Conservation (phyloP, 2,329 filamentous ascomycete species). For the Ilyonectria sp. region DNA sequence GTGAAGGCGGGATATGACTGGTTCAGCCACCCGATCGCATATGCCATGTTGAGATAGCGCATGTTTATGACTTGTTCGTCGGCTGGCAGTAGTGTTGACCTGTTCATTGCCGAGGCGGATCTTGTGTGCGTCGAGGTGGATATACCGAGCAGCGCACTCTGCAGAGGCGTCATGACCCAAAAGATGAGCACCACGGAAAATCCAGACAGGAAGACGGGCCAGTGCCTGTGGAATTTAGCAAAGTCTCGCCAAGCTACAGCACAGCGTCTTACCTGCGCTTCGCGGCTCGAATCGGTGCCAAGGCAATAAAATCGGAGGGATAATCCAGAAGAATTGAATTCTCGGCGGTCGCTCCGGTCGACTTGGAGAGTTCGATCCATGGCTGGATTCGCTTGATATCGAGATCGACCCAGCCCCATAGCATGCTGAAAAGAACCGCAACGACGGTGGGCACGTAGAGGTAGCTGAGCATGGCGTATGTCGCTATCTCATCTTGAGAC, state of each 20-base stretch:
- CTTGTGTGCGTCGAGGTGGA: background rate
- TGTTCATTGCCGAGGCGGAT: background rate
- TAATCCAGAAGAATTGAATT: slow-evolving; percentile 18
- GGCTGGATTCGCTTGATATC: slow-evolving; percentile 23
- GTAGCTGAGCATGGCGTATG: background rate
- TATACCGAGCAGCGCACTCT: slow-evolving; percentile 7
- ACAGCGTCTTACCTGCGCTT: background rate
- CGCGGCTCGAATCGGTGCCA: slow-evolving; percentile 12
- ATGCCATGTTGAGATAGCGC: background rate
- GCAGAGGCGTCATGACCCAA: slow-evolving; percentile 17
- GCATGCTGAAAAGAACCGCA: slow-evolving; percentile 15
- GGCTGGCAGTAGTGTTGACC: background rate
- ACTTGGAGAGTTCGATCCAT: slow-evolving; percentile 17
- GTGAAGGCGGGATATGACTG: slow-evolving; percentile 17
- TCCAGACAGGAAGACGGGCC: slow-evolving; percentile 22
- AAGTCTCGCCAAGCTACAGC: too few relatives aligned
- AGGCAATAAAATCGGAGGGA: slow-evolving; percentile 15
- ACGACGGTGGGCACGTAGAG: slow-evolving; percentile 20
- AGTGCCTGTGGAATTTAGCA: slow-evolving; percentile 9
- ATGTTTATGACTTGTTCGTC: background rate
- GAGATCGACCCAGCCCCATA: slow-evolving; percentile 21
- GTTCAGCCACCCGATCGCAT: background rate
- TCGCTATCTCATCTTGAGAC: background rate
- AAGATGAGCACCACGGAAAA: slow-evolving; percentile 14
- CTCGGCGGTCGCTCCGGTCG: background rate